Conservation (phyloP, 2,329 filamentous ascomycete species). For the Hypocrella siamensis region DNA sequence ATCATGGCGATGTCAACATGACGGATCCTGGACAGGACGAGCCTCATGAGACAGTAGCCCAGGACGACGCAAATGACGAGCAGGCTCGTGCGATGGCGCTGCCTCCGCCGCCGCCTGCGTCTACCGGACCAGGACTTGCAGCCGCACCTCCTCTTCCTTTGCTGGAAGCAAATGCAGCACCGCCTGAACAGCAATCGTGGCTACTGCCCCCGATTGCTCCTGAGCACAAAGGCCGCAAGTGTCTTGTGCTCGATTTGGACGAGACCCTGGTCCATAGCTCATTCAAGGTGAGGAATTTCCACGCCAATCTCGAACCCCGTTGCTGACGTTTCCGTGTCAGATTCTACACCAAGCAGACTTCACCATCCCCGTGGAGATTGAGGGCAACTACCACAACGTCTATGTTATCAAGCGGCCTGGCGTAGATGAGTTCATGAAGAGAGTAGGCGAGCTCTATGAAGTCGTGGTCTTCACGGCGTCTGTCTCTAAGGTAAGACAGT, state of each 20-base stretch:
- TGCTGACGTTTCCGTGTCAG: conserved; percentile 27
- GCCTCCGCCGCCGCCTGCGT: conserved; percentile 26
- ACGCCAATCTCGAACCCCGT: neutral
- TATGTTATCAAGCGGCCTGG: conserved; percentile 99
- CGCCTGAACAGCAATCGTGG: conserved; percentile 38
- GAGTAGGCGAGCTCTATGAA: conserved; percentile 93
- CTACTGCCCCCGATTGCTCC: conserved; percentile 71
- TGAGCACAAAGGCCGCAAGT: conserved; percentile 77
- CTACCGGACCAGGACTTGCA: conserved; percentile 23
- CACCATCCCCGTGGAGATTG: conserved; percentile 96
- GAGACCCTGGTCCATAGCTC: conserved; percentile 97
- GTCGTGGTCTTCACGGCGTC: conserved; percentile 98
- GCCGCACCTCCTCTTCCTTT: conserved; percentile 22
- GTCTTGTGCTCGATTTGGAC: conserved; percentile 85
- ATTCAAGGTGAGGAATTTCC: conserved; percentile 52
- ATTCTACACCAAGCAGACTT: conserved; percentile 97
- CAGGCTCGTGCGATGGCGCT: conserved; percentile 20
- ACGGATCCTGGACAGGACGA: conserved; percentile 41
- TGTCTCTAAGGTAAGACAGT: conserved; percentile 65
- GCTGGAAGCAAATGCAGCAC: conserved; percentile 24
- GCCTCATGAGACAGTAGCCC: conserved; percentile 27
- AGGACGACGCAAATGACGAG: conserved; percentile 20
- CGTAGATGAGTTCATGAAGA: conserved; percentile 97
- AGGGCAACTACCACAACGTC: conserved; percentile 97
- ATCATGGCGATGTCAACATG: conserved; percentile 53